A percentile compares a stretch with the other conserved stretches of the same genome.
Conservation (phyloP, 176 grass and related monocot genomes). For the Ensete glaucum region DNA sequence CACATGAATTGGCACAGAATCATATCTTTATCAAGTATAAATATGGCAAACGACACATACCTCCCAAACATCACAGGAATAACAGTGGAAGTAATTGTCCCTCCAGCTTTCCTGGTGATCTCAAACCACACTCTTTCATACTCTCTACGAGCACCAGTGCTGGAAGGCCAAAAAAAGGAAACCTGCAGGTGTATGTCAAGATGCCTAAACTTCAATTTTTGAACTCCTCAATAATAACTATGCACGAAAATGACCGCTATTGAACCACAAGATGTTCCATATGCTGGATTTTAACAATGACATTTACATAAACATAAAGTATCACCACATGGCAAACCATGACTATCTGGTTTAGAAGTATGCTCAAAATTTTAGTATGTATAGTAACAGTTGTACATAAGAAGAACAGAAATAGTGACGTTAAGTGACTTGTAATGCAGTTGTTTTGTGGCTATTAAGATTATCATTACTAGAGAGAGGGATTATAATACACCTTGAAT, state of each 20-base stretch:
- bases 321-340: too few species aligned
- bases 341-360: too few species aligned
- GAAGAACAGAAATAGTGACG: too few species aligned
- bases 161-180: constrained; percentile 78
- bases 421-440: too few species aligned
- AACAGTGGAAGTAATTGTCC: constrained; percentile 28
- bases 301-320: not conserved
- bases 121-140: constrained; percentile 64
- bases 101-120: constrained; percentile 34
- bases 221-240: not conserved
- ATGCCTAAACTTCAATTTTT: not conserved
- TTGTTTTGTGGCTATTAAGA: too few species aligned
- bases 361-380: too few species aligned
- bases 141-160: constrained; percentile 32
- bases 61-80: constrained; percentile 98
- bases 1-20: constrained; percentile 23
- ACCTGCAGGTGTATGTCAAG: constrained; percentile 27
- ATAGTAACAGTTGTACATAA: too few species aligned
- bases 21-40: constrained; percentile 16
- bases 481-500: too few species aligned
- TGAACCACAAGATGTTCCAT: not conserved
- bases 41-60: constrained; percentile 21
- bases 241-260: not conserved
- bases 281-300: not conserved
- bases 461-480: too few species aligned